Conservation (phyloP, 345 rosid species). For the Gynandropsis gynandra region DNA sequence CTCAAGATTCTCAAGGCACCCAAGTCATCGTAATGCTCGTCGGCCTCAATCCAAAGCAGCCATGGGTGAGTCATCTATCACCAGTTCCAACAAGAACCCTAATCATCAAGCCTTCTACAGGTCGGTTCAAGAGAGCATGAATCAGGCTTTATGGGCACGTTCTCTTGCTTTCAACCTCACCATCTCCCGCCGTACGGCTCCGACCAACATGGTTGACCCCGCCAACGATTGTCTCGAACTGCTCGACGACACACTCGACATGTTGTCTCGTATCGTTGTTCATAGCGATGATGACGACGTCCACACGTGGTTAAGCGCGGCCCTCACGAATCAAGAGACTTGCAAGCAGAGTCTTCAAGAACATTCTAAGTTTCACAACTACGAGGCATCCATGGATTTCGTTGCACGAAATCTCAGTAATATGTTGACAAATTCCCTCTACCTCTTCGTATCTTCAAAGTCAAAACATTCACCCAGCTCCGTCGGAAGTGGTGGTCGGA, state of each 20-base stretch:
- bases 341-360: slow-evolving; percentile 35
- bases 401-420: slow-evolving; percentile 29
- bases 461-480: slow-evolving; percentile 14
- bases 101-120: slow-evolving; percentile 23
- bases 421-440: slow-evolving; percentile 27
- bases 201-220: slow-evolving; percentile 15
- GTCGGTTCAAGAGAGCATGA: slow-evolving; percentile 27
- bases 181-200: slow-evolving; percentile 6
- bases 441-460: slow-evolving; percentile 22
- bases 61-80: slow-evolving; percentile 12
- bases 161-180: slow-evolving; percentile 25
- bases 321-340: slow-evolving; percentile 46
- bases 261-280: slow-evolving; percentile 29
- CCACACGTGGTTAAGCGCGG: slow-evolving; percentile 50
- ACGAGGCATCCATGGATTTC: slow-evolving; percentile 10
- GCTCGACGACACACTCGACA: slow-evolving; percentile 41
- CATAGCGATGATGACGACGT: slow-evolving; percentile 25
- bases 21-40: no score
- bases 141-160: slow-evolving; percentile 28
- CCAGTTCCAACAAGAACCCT: slow-evolving; percentile 7
- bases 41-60: no score
- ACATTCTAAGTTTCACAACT: slow-evolving; percentile 16
- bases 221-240: slow-evolving; percentile 43
- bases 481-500: neutral
- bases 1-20: slow-evolving; percentile 23